phyloP scores from a whole-genome alignment of 129 eudicot species.

The Flaveria linearis region DNA sequence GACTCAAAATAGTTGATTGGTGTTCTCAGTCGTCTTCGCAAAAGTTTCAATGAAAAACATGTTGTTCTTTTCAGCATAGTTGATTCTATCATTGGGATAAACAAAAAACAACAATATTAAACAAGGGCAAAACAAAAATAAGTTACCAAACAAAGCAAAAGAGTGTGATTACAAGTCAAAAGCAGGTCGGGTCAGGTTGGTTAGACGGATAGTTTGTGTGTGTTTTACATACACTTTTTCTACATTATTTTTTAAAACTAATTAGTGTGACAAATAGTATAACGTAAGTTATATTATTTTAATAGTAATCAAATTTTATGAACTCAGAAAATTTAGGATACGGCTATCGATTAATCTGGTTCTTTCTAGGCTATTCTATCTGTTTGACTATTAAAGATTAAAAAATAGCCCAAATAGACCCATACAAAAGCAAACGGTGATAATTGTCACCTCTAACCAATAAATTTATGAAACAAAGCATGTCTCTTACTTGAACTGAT shows the following conservation, averaged over 20 bases:
- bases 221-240: background rate
- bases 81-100: conserved; percentile 63
- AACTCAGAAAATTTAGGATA: background rate
- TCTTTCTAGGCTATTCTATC: background rate
- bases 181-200: background rate
- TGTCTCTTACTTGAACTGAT: conserved; percentile 65
- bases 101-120: conserved; percentile 18
- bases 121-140: background rate
- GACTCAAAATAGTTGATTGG: no score
- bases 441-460: no score
- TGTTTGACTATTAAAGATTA: background rate
- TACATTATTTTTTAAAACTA: background rate
- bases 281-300: background rate
- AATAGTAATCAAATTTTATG: background rate
- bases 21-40: no score
- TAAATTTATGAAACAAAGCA: background rate
- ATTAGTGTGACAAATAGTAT: background rate
- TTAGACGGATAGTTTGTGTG: background rate
- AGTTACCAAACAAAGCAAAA: background rate
- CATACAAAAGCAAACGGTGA: background rate
- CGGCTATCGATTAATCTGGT: background rate
- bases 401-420: background rate
- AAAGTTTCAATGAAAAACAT: conserved; percentile 96
- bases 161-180: background rate
- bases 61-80: conserved; percentile 88